Evolutionary conservation across 148 eudicot species (phyloP), one percentile per base, ranked within the genome.

Genomic region (Amaranthus hypochondriacus): DNA sequence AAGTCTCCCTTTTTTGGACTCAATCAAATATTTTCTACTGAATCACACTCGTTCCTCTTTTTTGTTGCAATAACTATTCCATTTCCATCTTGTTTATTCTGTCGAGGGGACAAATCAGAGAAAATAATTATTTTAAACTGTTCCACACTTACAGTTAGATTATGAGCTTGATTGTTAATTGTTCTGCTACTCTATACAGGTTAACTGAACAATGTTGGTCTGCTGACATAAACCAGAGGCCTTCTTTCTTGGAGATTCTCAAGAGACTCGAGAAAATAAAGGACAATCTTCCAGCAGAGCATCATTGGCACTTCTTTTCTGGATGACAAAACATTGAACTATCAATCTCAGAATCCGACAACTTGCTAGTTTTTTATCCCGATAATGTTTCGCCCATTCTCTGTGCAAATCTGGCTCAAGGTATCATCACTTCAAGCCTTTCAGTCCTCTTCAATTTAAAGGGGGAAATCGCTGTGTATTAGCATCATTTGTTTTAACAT

Each of bases 181-280:
- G 39, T 28, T 28, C 18, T 68, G 47, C 53, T 77, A 14, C 8
- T 71, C 18, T 42, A 68, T 82, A n/a, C 78, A 94, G 98, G 79
- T 80, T 94, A 70, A 88, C 82, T 2, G 97, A 84, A 64, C 76
- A 79, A 59, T 94, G 98, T 77, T 94, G 98, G 98, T 88, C 89
- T 15, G 78, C 92, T 66, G 93, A 94, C 81, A 88, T 84, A 87
- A 86, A 84, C 76, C 66, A 81, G 71, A 88, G 98, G 80, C 98
- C 98, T 53, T 74, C 97, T 7, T 94, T 94, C 83, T 81, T 91
- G 86, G 93, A 94, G 18, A 91, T 94, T 81, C 85, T 94, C 12
- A 91, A 86, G 86, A 86, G 78, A 80, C 97, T 94, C 6, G 98
- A 94, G 51, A 91, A 88, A 77, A 87, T 90, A 0, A 94, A 85